Conservation (phyloP, 352 stramenopile species). For the Thalassiosira delicatula region DNA sequence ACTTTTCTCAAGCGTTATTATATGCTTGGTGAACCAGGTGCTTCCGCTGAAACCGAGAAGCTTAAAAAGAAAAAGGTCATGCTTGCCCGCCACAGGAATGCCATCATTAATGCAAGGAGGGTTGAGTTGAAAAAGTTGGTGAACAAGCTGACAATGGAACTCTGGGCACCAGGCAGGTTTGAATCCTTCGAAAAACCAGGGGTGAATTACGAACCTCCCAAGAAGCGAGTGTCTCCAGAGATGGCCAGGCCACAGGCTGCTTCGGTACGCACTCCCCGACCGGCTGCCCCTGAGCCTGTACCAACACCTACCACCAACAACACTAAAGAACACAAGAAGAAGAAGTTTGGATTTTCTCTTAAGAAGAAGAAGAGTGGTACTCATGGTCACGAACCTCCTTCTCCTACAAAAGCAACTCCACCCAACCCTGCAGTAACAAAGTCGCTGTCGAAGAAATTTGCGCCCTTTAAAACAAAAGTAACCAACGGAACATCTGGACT, state of each 20-base stretch:
- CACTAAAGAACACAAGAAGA: slow-evolving; percentile 49
- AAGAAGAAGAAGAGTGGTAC: slow-evolving; percentile 38
- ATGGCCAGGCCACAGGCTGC: neutral
- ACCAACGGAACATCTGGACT: no score
- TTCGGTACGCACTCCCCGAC: slow-evolving; percentile 5
- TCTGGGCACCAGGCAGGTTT: slow-evolving; percentile 63
- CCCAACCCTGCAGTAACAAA: neutral
- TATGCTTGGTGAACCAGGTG: slow-evolving; percentile 57
- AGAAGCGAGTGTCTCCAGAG: neutral
- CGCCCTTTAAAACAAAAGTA: neutral
- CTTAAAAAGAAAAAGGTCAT: slow-evolving; percentile 59
- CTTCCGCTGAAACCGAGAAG: slow-evolving; percentile 25
- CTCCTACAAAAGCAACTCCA: neutral
- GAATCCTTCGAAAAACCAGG: slow-evolving; percentile 59
- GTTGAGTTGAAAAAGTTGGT: slow-evolving; percentile 59
- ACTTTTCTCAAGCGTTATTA: slow-evolving; percentile 70
- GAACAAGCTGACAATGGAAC: slow-evolving; percentile 52
- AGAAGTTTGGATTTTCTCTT: slow-evolving; percentile 42
- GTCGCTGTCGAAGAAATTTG: neutral
- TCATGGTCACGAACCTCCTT: neutral
- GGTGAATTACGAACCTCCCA: neutral
- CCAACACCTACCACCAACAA: neutral
- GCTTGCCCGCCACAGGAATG: slow-evolving; percentile 65
- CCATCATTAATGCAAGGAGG: slow-evolving; percentile 63
- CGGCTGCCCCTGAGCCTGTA: slow-evolving; percentile 2